These are phyloP conservation scores for Blastobotrys mokoenaii DNA, from an alignment of 805 yeast genomes.

Conservation along the genomic window DNA sequence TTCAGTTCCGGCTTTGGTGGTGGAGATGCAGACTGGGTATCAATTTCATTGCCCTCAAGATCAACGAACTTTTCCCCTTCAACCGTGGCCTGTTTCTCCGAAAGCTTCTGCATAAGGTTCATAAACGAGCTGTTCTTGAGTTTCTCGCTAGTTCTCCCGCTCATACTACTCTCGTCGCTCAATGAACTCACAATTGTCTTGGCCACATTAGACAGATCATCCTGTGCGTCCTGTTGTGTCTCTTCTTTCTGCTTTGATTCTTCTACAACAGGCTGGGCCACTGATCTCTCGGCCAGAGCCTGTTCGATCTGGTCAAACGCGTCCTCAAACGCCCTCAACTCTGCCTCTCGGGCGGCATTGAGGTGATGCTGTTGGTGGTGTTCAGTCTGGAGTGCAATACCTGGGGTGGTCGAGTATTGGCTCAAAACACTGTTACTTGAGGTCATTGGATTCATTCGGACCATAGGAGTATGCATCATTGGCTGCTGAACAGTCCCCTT, in stretches of 20 bases:
- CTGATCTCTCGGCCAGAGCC: slow-evolving; percentile 7
- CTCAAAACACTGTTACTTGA: neutral
- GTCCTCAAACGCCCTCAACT: slow-evolving; percentile 17
- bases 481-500: neutral
- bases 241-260: slow-evolving; percentile 4
- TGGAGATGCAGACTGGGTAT: neutral
- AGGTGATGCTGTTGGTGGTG: slow-evolving; percentile 18
- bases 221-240: slow-evolving; percentile 1
- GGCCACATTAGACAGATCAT: slow-evolving; percentile 20
- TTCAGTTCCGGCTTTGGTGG: neutral
- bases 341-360: slow-evolving; percentile 7
- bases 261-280: slow-evolving; percentile 1
- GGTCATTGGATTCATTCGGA: no score
- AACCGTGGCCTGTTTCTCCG: slow-evolving; percentile 16
- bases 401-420: slow-evolving; percentile 1
- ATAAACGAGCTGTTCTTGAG: slow-evolving; percentile 20
- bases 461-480: no score
- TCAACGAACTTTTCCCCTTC: slow-evolving; percentile 22
- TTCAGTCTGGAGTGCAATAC: slow-evolving; percentile 13
- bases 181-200: slow-evolving; percentile 13
- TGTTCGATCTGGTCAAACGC: slow-evolving; percentile 20
- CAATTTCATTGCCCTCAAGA: slow-evolving; percentile 13
- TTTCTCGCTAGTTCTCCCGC: slow-evolving; percentile 11
- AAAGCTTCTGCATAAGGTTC: slow-evolving; percentile 21
- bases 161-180: slow-evolving; percentile 1